Conservation (phyloP, 2,329 filamentous ascomycete genomes). For the Zopfia rhizophila region DNA sequence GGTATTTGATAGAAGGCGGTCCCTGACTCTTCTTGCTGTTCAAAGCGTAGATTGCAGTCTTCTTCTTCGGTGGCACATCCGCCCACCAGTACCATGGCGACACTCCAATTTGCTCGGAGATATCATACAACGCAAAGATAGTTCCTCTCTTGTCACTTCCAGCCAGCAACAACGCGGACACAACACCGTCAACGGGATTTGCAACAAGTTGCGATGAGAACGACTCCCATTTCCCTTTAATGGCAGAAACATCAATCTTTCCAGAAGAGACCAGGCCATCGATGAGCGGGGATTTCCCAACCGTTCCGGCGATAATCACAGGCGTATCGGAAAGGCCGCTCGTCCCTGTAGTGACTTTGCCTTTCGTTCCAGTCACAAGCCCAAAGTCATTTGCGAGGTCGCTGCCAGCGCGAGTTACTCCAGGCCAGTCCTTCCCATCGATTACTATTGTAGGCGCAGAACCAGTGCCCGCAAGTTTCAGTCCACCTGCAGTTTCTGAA, state of each 20-base stretch:
- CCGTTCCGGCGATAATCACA: constrained; percentile 73
- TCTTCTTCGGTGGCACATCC: constrained; percentile 65
- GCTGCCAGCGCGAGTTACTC: constrained; percentile 71
- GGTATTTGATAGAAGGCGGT: constrained; percentile 71
- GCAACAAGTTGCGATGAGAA: constrained; percentile 68
- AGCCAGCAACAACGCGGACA: constrained; percentile 70
- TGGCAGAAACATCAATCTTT: constrained; percentile 66
- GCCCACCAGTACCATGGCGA: constrained; percentile 76
- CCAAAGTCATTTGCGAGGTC: constrained; percentile 74
- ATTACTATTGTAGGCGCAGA: constrained; percentile 35
- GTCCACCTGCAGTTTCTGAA: constrained; percentile 24
- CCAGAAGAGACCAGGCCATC: constrained; percentile 63
- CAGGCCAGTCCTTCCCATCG: constrained; percentile 65
- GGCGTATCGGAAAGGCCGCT: constrained; percentile 23
- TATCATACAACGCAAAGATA: constrained; percentile 74
- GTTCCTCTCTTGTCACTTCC: constrained; percentile 72
- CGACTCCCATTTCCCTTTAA: constrained; percentile 73
- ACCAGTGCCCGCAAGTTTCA: constrained; percentile 31
- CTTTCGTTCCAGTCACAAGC: constrained; percentile 71
- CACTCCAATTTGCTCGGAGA: constrained; percentile 77
- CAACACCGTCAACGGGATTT: constrained; percentile 64
- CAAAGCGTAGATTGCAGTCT: constrained; percentile 65
- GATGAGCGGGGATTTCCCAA: constrained; percentile 70
- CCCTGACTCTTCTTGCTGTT: constrained; percentile 64
- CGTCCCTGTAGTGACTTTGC: constrained; percentile 46